Percentiles rank a stretch among this genome's conserved stretches.
Conservation (phyloP, 495 filamentous ascomycete genomes). For the Evernia prunastri region DNA sequence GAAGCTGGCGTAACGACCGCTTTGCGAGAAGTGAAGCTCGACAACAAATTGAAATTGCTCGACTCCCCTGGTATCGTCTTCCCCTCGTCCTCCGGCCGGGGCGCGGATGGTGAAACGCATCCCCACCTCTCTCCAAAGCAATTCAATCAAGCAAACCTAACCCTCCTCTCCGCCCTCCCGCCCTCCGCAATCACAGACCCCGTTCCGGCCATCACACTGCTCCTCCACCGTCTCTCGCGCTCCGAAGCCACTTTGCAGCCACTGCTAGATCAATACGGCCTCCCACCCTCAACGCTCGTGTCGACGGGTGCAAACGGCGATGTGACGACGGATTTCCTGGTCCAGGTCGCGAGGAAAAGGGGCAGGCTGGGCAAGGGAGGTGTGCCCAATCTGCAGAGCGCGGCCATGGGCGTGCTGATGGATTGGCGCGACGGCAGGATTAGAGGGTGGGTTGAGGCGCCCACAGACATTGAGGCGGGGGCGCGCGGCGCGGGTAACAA, state of each 20-base stretch:
- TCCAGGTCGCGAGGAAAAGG: conserved; percentile 89
- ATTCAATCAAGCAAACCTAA: conserved; percentile 73
- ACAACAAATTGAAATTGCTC: conserved; percentile 88
- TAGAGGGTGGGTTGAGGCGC: conserved; percentile 83
- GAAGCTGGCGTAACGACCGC: conserved; percentile 91
- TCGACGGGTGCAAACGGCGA: conserved; percentile 53
- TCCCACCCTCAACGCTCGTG: conserved; percentile 61
- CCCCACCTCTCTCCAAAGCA: conserved; percentile 49
- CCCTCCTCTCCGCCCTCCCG: conserved; percentile 85
- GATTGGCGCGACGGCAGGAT: conserved; percentile 96
- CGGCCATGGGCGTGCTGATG: conserved; percentile 85
- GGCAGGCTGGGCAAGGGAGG: conserved; percentile 85
- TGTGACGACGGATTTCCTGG: conserved; percentile 80
- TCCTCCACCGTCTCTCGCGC: conserved; percentile 68
- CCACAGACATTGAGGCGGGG: conserved; percentile 35
- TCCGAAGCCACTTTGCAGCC: conserved; percentile 60
- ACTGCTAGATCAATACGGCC: conserved; percentile 72
- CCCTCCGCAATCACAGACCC: conserved; percentile 93
- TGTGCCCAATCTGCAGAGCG: conserved; percentile 78
- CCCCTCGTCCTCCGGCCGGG: conserved; percentile 43
- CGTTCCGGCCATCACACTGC: conserved; percentile 71
- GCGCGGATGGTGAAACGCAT: conserved; percentile 33
- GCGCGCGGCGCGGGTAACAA: conserved; percentile 56
- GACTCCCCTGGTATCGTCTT: conserved; percentile 97
- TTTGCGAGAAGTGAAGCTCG: conserved; percentile 84